Conservation (phyloP, 2,329 filamentous ascomycete genomes). For the Paecilomyces formosus region DNA sequence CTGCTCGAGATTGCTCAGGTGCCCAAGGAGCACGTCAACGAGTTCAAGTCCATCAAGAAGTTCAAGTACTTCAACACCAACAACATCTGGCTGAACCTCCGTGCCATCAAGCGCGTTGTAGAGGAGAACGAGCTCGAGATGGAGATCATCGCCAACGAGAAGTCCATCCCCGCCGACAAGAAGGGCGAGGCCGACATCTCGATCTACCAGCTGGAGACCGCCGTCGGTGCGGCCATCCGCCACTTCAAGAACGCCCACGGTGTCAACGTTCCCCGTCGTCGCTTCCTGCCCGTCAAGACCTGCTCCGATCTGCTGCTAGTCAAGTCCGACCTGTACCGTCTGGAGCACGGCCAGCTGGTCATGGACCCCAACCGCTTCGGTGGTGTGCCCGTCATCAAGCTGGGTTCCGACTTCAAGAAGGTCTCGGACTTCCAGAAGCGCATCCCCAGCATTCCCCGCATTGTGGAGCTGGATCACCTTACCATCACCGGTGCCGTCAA, state of each 20-base stretch:
- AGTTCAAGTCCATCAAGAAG: conserved; percentile 99
- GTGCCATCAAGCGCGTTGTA: conserved; percentile 95
- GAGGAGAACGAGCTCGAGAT: conserved; percentile 98
- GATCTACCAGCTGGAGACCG: conserved; percentile 97
- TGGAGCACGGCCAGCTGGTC: conserved; percentile 96
- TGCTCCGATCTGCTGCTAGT: conserved; percentile 99
- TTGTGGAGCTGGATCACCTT: conserved; percentile 59
- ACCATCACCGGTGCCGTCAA: conserved; percentile 98
- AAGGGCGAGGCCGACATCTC: conserved; percentile 98
- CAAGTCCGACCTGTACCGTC: conserved; percentile 97
- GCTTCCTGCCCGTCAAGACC: conserved; percentile 99
- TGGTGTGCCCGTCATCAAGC: conserved; percentile 95
- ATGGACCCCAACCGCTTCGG: conserved; percentile 97
- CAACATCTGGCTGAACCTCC: conserved; percentile 99
- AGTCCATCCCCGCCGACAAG: conserved; percentile 97
- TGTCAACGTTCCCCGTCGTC: conserved; percentile 94
- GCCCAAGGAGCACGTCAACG: conserved; percentile 98
- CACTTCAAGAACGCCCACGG: conserved; percentile 98
- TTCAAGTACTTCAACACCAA: conserved; percentile 99
- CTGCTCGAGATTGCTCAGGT: conserved; percentile 98
- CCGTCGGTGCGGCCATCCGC: conserved; percentile 94
- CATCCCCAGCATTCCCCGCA: conserved; percentile 44
- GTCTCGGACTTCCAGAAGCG: conserved; percentile 65
- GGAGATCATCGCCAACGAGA: conserved; percentile 99
- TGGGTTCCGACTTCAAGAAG: conserved; percentile 99